Evolutionary conservation across 169 alveolate genomes (phyloP), one percentile per base, ranked within the genome.

Genomic region (Eimeria falciformis): DNA sequence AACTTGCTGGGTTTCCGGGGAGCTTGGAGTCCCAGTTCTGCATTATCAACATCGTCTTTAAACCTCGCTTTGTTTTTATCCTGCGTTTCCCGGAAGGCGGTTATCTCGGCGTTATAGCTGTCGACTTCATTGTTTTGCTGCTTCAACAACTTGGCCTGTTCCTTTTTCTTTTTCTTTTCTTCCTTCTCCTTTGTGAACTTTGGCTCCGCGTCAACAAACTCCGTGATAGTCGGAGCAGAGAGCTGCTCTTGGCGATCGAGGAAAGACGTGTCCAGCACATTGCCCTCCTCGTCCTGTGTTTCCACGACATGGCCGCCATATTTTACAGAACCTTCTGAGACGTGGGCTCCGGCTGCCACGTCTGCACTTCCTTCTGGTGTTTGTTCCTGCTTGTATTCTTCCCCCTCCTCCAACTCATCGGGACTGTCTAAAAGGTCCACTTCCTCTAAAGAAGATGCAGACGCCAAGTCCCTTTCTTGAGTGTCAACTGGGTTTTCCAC

Each of bases 1-100:
- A 45, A 75, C 17, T 23, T 5, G 11, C 85, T 65, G 9, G 85
- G 85, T 14, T 46, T 50, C 23, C 1, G 18, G 1, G 85, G 85
- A 1, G 65, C 45, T 21, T 75, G 85, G 5, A 75, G 37, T n/a
- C 5, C 65, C 23, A 5, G 9, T 46, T 75, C 85, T 18, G 65
- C 85, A 27, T 75, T 75, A 21, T 75, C 85, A 12, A 75, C n/a
- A 21, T 45, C 33, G 6, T n/a, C 85, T 18, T n/a, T 75, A 46
- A 75, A 75, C 46, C 85, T 75, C 14, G 25, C 21, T 75, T n/a
- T 45, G 23, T 75, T 75, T 23, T 43, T 75, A 5, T 40, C 85
- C 58, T 75, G 43, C 5, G 7, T 23, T 25, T 62, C 75, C 17
- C 33, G 23, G 37, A 62, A 62, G 4, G 11, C 75, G 11, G 14